Conservation (phyloP, 2,329 filamentous ascomycete genomes). For the Trichoderma simmonsii region DNA sequence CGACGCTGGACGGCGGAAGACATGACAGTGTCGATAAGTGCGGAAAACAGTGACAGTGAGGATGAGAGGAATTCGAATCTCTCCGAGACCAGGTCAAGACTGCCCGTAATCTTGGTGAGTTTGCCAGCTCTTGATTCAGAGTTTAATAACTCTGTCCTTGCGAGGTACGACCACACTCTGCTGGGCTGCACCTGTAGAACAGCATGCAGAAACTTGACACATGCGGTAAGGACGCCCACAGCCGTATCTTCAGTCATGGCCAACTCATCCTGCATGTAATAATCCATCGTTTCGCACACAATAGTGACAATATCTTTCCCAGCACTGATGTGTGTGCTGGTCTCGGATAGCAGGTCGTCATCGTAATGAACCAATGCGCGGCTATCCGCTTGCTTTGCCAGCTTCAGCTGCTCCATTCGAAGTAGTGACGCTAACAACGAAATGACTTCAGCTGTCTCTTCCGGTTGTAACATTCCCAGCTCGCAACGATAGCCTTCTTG, state of each 20-base stretch:
- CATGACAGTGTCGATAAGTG: conserved; percentile 72
- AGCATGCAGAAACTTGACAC: conserved; percentile 74
- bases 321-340: conserved; percentile 51
- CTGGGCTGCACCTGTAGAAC: conserved; percentile 73
- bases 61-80: conserved; percentile 75
- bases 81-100: conserved; percentile 72
- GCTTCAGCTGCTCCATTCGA: conserved; percentile 45
- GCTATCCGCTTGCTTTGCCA: conserved; percentile 21
- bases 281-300: conserved; percentile 81
- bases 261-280: conserved; percentile 56
- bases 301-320: conserved; percentile 76
- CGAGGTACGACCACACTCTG: conserved; percentile 85
- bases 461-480: conserved; percentile 52
- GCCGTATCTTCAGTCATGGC: conserved; percentile 59
- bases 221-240: conserved; percentile 65
- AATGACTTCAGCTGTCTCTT: conserved; percentile 70
- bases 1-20: conserved; percentile 65
- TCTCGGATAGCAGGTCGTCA: conserved; percentile 52
- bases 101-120: conserved; percentile 75
- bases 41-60: conserved; percentile 70
- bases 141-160: conserved; percentile 75
- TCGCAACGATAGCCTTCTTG: conserved; percentile 53
- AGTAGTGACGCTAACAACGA: conserved; percentile 70
- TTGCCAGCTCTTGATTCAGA: conserved; percentile 72
- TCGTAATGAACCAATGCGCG: conserved; percentile 35